Base-by-base conservation (phyloP, 2,329 filamentous ascomycete species). In the Aspergillus costaricaensis region DNA sequence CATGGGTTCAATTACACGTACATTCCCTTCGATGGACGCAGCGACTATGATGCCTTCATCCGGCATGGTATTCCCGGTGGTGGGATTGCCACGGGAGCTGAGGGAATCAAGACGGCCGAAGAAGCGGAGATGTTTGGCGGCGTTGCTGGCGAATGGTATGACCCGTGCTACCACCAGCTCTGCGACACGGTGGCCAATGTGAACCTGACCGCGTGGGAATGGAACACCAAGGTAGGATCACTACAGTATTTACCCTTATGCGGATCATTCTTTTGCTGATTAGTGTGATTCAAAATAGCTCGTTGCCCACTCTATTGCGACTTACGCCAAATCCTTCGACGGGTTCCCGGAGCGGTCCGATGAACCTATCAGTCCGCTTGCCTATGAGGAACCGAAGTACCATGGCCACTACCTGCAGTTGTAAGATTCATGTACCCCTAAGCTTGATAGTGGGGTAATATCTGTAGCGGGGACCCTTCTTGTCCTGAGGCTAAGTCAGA, bases 21-120 rank as follows among this genome's bases (percentile, higher is more conserved):
- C 61, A 90, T 90, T 25, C 85, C 87, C 2, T 93, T 94, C 66
- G 89, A 92, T 65, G 91, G 90, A 7, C 86, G 91, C 58, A 91
- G 87, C 66, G 91, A 94, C 75, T 94, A 94, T 68, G 89, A 88
- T 57, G 88, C 85, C 1, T 93, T 93, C 78, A 88, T 92, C 68
- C 82, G 85, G 21, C 82, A 85, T 60, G 88, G 88, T 6, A 91
- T 93, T 41, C 88, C 90, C 0, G 86, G 86, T 1, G 90, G 90
- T 19, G 90, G 90, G 47, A 87, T 93, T 62, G 89, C 89, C 51
- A 91, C 90, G 0, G 90, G 90, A 43, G 90, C 90, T 2, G 90
- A 93, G 74, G 89, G 85, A 6, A 76, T 91, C 75, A 93, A 93
- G 84, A 91, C 88, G 0, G 76, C 82, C 56, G 82, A 86, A 47